A percentile compares a stretch with the other conserved stretches of the same genome.
Conservation (phyloP, 2,329 filamentous ascomycete species). For the Xylaria sp. region DNA sequence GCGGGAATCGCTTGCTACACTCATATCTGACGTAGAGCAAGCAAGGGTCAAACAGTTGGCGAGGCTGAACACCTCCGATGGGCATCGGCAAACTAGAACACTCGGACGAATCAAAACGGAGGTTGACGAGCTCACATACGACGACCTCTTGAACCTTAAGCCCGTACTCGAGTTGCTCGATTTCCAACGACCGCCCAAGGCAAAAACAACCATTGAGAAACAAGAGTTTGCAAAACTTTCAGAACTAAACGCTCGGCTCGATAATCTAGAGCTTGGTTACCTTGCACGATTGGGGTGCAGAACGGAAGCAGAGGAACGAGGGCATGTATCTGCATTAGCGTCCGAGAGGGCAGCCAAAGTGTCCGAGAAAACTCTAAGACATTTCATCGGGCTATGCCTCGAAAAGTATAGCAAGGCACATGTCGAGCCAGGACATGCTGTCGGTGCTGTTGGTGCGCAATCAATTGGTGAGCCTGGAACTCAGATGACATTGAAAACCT, state of each 20-base stretch:
- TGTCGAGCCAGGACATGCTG: conserved; percentile 93
- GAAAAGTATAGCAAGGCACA: conserved; percentile 91
- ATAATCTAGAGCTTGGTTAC: conserved; percentile 35
- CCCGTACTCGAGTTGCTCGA: conserved; percentile 34
- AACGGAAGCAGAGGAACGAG: conserved; percentile 49
- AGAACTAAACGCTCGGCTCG: conserved; percentile 31
- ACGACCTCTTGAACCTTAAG: conserved; percentile 33
- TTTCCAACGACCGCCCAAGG: conserved; percentile 36
- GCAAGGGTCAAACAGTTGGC: conserved; percentile 26
- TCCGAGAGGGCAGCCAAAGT: conserved; percentile 83
- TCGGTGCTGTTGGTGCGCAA: conserved; percentile 95
- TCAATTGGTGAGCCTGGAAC: conserved; percentile 98
- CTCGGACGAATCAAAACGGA: conserved; percentile 5
- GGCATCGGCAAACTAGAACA: conserved; percentile 4
- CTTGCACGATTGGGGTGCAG: conserved; percentile 32
- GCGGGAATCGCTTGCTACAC: conserved; percentile 22
- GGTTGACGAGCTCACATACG: conserved; percentile 16
- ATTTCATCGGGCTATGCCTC: conserved; percentile 84
- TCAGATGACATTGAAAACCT: conserved; percentile 99
- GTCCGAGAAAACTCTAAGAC: conserved; percentile 75
- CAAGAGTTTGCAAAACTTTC: conserved; percentile 36
- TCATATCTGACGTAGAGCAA: conserved; percentile 33
- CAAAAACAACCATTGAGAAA: conserved; percentile 36
- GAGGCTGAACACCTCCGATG: conserved; percentile 6
- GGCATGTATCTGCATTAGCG: conserved; percentile 41